Evolutionary conservation across 768 basidiomycete species (phyloP), one percentile per base, ranked within the genome.

Genomic region (Calocybe indica): DNA sequence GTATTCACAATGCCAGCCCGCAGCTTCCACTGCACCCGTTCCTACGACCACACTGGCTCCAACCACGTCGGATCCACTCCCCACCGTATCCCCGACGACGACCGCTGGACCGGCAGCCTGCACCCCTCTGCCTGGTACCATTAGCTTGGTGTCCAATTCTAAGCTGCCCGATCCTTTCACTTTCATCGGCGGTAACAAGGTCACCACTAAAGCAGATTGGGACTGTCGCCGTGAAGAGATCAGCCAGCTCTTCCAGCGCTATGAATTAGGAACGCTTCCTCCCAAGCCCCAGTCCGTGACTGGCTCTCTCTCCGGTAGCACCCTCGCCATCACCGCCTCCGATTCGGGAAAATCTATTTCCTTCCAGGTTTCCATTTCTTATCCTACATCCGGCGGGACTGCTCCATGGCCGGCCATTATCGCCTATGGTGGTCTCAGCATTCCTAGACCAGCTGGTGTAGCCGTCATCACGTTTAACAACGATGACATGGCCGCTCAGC

Each of bases 101-200:
- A 46, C 52, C 43, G 22, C 39, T 36, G 10, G 46, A n/a, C 55
- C 60, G 28, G 52, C 49, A 10, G 48, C 47, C 12, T 68, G 69
- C 52, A 50, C 67, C 15, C 32, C 58, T 6, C 58, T 68, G 13
- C 68, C 67, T 1, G 46, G 54, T 13, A 66, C 53, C 12, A 58
- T 67, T 28, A 60, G 53, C 15, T 65, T 67, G 13, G 52, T 47
- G 14, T 67, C 65, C 51, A 71, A 73, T 53, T 47, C 68, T 43
- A 69, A 67, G 46, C 69, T 82, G 11, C 76, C 74, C 7, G 70
- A 80, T 55, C 80, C 79, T 1, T 82, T 82, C 70, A 64, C 65
- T 2, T 78, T 78, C 60, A 55, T 69, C 29, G 63, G 68, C 51
- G 78, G 78, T 5, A 54, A 65, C 5, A 61, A 65, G 14, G 72